Percentiles rank a stretch among this genome's conserved stretches.
These are phyloP conservation scores for Cyclostephanos invisitatus DNA, from an alignment of 108 stramenopile species.

Conservation along the genomic window DNA sequence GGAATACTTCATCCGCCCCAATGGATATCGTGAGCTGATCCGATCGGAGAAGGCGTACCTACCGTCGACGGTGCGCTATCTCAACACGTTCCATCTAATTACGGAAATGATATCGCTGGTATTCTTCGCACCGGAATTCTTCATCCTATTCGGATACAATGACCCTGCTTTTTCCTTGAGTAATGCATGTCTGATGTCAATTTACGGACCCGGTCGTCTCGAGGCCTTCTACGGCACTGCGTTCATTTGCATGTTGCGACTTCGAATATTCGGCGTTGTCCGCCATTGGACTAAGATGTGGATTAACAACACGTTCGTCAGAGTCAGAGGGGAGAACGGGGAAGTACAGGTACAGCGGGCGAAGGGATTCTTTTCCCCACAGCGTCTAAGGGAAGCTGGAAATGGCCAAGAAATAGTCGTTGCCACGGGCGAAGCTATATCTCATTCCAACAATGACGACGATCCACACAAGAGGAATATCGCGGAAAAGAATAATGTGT, in stretches of 20 bases:
- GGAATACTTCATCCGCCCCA: slow-evolving; percentile 75
- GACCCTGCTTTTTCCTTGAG: slow-evolving; percentile 37
- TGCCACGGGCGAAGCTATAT: slow-evolving; percentile 23
- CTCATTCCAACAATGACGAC: not conserved
- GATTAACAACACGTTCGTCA: slow-evolving; percentile 60
- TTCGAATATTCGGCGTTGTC: slow-evolving; percentile 80
- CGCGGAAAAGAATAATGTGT: slow-evolving; percentile 16
- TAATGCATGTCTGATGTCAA: slow-evolving; percentile 32
- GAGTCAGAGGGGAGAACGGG: slow-evolving; percentile 36
- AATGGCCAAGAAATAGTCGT: slow-evolving; percentile 11
- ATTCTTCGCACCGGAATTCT: slow-evolving; percentile 71
- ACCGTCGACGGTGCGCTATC: slow-evolving; percentile 69
- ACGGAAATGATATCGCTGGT: slow-evolving; percentile 69
- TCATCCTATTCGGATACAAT: slow-evolving; percentile 47
- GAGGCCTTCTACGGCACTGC: slow-evolving; percentile 49
- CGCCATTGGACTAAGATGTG: slow-evolving; percentile 86
- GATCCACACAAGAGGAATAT: not conserved
- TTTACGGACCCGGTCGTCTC: slow-evolving; percentile 44
- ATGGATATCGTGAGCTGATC: slow-evolving; percentile 58
- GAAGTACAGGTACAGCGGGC: slow-evolving; percentile 41
- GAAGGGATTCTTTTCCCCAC: slow-evolving; percentile 34
- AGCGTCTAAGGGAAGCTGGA: slow-evolving; percentile 25
- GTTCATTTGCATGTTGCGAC: slow-evolving; percentile 45
- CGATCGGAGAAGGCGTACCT: slow-evolving; percentile 71
- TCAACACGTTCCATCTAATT: slow-evolving; percentile 66